Base-by-base conservation (phyloP, 495 filamentous ascomycete species). In the Aspergillus haitiensis region DNA sequence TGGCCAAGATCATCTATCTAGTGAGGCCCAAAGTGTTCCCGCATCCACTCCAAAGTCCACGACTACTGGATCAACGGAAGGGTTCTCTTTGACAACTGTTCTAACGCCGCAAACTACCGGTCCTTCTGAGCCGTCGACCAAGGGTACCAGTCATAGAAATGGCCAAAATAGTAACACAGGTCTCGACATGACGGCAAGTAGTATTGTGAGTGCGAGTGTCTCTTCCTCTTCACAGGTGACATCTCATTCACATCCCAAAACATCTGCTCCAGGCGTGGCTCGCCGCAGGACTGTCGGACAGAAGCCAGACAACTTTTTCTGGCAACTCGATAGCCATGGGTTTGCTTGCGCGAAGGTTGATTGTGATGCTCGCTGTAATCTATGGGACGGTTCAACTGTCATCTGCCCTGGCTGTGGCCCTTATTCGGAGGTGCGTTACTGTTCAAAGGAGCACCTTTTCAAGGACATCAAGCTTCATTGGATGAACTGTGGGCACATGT, bases 301-400 rank as follows among this genome's bases (percentile, higher is more conserved):
- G 16, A 67, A 64, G 31, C 65, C 62, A 6, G 54, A 55, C 7
- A 36, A 48, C 5, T 67, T 64, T 46, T 60, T 64, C 63, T 70
- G 61, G 56, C 62, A 76, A 31, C 64, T 72, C 16, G 63, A 67
- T 42, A 65, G 51, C 52, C 52, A 64, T 32, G 54, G 52, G 0
- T 68, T 75, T 18, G 33, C 44, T 9, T 81, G 78, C 49, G 60
- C 65, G 6, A 62, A 52, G 45, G 32, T 18, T 3, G 60, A 48
- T 31, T 82, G 79, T 58, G 31, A 63, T 0, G 75, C 72, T 54
- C 80, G 79, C 73, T 87, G 86, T 70, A 80, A 82, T 52, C 75
- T 79, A 31, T 72, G 71, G 67, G 77, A 83, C 51, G 56, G 60
- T 5, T 39, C 56, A 18, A 63, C 67, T 8, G 62, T 71, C 11